These are phyloP conservation scores for Colletotrichum coccodes DNA, from an alignment of 2,329 filamentous ascomycete species.

Conservation along the genomic window DNA sequence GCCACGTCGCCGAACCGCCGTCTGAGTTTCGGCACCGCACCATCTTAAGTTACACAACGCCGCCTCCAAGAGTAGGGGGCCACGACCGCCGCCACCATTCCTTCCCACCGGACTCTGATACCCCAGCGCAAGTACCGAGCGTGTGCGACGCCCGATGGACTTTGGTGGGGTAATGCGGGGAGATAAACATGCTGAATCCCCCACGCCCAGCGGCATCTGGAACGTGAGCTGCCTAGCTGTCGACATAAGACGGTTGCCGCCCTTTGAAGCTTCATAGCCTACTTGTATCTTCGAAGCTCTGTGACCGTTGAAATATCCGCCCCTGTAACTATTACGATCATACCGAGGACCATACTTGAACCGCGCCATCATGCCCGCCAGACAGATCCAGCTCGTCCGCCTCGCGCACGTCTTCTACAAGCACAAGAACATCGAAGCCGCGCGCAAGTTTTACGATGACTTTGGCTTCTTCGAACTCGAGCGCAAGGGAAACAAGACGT, in stretches of 20 bases:
- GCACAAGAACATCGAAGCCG: slow-evolving; percentile 53
- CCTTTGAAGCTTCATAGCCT: neutral
- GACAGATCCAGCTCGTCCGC: slow-evolving; percentile 48
- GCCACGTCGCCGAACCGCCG: slow-evolving; percentile 12
- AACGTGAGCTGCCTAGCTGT: neutral
- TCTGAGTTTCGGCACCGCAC: slow-evolving; percentile 28
- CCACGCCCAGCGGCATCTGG: slow-evolving; percentile 2
- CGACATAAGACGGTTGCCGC: neutral
- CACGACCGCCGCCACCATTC: neutral
- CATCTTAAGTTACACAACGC: slow-evolving; percentile 1
- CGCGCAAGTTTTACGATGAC: slow-evolving; percentile 55
- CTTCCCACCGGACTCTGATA: slow-evolving; percentile 12
- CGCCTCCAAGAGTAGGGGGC: neutral
- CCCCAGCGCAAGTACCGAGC: slow-evolving; percentile 27
- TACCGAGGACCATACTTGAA: neutral
- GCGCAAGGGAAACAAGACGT: slow-evolving; percentile 56
- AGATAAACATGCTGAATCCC: slow-evolving; percentile 11
- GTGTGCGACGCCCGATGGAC: slow-evolving; percentile 26
- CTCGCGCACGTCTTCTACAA: slow-evolving; percentile 60
- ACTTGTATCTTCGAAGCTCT: neutral
- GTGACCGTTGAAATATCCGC: neutral
- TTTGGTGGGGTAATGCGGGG: slow-evolving; percentile 33
- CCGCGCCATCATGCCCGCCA: slow-evolving; percentile 23
- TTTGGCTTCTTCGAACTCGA: slow-evolving; percentile 57
- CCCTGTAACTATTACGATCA: neutral